A percentile compares a stretch with the other conserved stretches of the same genome.
These are phyloP conservation scores for Beverwykella pulmonaria DNA, from an alignment of 495 filamentous ascomycete species.

Conservation along the genomic window DNA sequence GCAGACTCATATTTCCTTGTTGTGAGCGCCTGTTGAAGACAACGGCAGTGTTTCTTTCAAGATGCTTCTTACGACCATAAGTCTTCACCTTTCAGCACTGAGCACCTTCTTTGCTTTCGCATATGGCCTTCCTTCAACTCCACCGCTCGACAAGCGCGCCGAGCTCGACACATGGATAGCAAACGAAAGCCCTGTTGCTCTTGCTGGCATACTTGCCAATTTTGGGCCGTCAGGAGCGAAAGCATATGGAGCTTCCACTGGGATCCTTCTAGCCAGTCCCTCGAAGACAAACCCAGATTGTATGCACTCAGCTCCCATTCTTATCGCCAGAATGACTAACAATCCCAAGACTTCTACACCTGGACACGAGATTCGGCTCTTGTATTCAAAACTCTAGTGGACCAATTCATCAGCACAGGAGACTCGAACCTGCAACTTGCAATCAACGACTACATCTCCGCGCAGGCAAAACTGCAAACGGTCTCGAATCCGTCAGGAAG, in stretches of 20 bases:
- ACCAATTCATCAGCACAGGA: conserved; percentile 57
- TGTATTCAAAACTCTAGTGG: conserved; percentile 62
- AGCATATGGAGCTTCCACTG: conserved; percentile 21
- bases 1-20: too few species aligned
- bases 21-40: too few species aligned
- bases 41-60: neutral
- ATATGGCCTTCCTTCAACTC: neutral
- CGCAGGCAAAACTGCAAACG: conserved; percentile 64
- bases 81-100: neutral
- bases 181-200: conserved; percentile 16
- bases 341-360: conserved; percentile 57
- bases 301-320: neutral
- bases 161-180: conserved; percentile 23
- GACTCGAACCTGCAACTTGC: conserved; percentile 55
- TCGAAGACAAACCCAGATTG: conserved; percentile 28
- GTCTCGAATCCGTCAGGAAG: conserved; percentile 63
- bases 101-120: neutral
- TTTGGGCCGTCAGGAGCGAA: conserved; percentile 27
- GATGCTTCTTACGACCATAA: neutral
- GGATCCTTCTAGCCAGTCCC: conserved; percentile 26
- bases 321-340: neutral
- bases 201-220: conserved; percentile 28
- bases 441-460: conserved; percentile 60
- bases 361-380: conserved; percentile 76
- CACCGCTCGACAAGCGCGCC: conserved; percentile 18